Evolutionary conservation across 1,284 basidiomycete genomes (phyloP).

Genomic region (Cutaneotrichosporon spelunceum): DNA sequence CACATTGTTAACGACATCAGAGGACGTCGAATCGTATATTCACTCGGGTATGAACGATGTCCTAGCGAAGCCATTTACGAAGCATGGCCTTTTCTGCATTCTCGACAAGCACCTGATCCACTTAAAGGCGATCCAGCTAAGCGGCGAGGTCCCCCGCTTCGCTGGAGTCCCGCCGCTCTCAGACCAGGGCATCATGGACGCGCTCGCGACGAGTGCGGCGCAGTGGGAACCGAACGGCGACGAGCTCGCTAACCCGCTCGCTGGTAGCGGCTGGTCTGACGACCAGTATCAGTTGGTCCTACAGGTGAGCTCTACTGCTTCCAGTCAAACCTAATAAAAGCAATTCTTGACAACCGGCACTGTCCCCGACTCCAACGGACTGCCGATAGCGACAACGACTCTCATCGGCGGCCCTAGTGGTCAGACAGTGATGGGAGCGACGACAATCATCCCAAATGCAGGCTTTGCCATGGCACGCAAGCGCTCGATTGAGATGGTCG

Average conservation of each 20-base stretch:
- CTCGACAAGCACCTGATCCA: constrained; percentile 95
- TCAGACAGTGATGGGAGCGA: constrained; percentile 32
- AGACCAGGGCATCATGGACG: constrained; percentile 60
- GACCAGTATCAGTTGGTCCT: constrained; percentile 46
- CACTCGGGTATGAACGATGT: constrained; percentile 86
- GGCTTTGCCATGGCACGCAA: constrained; percentile 31
- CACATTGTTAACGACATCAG: constrained; percentile 32
- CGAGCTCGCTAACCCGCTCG: constrained; percentile 41
- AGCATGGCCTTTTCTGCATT: constrained; percentile 83
- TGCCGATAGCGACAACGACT: constrained; percentile 11
- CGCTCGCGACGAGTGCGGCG: constrained; percentile 39
- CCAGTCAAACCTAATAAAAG: constrained; percentile 9
- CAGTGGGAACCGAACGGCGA: constrained; percentile 25
- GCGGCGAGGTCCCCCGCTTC: constrained; percentile 62
- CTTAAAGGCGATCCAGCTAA: constrained; percentile 82
- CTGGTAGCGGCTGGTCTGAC: constrained; percentile 47
- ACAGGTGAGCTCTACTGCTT: constrained; percentile 26
- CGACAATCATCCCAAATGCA: constrained; percentile 36
- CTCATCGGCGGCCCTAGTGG: constrained; percentile 11
- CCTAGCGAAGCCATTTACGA: constrained; percentile 92
- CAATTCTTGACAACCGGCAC: constrained; percentile 35
- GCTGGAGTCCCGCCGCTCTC: constrained; percentile 69
- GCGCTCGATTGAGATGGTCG: constrained; percentile 39
- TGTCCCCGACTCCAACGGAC: constrained; percentile 29
- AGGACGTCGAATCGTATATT: constrained; percentile 45